Evolutionary conservation across 768 basidiomycete genomes (phyloP).

Genomic region (Macrolepiota dolichaula): DNA sequence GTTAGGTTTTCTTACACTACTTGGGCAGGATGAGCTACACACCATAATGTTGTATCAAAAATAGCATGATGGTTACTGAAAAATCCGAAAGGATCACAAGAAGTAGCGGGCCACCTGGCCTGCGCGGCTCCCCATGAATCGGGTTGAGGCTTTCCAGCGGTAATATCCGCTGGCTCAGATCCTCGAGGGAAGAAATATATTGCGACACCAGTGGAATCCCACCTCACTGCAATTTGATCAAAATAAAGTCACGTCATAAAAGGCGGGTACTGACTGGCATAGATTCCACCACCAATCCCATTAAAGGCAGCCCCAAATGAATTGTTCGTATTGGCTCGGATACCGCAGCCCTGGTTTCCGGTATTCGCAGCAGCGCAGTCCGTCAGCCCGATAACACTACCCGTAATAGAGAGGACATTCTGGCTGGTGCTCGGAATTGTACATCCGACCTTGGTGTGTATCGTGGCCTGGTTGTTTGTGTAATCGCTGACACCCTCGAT

Average conservation of each 20-base stretch:
- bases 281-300: conserved; percentile 79
- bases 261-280: conserved; percentile 66
- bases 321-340: conserved; percentile 53
- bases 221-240: conserved; percentile 51
- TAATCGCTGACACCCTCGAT: conserved; percentile 82
- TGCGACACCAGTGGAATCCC: conserved; percentile 72
- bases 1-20: neutral
- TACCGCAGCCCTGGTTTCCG: conserved; percentile 79
- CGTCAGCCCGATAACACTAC: conserved; percentile 63
- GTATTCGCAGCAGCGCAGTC: conserved; percentile 72
- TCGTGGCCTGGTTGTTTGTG: conserved; percentile 77
- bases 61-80: conserved; percentile 77
- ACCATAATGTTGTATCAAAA: conserved; percentile 88
- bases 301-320: conserved; percentile 91
- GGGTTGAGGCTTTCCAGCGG: conserved; percentile 69
- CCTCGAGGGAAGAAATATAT: conserved; percentile 80
- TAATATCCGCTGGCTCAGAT: conserved; percentile 75
- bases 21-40: conserved; percentile 20
- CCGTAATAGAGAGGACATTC: conserved; percentile 51
- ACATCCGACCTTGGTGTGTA: conserved; percentile 77
- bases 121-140: conserved; percentile 71
- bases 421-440: conserved; percentile 47
- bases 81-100: conserved; percentile 75
- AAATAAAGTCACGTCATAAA: conserved; percentile 5
- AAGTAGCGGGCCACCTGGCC: conserved; percentile 74